phyloP scores from a whole-genome alignment of 1,284 basidiomycete species.

The Peniophora sp. region DNA sequence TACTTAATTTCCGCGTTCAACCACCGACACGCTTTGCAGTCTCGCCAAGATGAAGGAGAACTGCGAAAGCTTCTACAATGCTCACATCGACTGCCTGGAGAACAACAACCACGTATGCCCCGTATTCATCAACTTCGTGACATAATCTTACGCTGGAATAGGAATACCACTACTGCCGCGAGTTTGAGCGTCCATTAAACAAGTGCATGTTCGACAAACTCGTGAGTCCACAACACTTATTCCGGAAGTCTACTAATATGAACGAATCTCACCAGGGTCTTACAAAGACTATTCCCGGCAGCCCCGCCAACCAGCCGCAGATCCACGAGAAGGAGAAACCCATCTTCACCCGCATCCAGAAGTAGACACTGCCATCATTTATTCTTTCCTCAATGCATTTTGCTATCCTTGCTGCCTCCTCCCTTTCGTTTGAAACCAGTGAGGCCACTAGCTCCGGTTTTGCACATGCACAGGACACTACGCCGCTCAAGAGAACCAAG shows the following conservation, averaged over 20 bases:
- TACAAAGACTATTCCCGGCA: conserved; percentile 87
- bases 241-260: background rate
- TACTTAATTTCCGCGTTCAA: conserved; percentile 1
- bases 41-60: conserved; percentile 91
- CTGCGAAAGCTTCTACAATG: conserved; percentile 84
- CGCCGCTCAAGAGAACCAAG: background rate
- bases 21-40: conserved; percentile 33
- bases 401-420: background rate
- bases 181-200: conserved; percentile 87
- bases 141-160: conserved; percentile 21
- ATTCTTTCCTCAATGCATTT: background rate
- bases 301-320: conserved; percentile 77
- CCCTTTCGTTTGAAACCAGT: background rate
- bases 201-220: conserved; percentile 96
- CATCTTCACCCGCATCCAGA: conserved; percentile 72
- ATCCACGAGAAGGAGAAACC: conserved; percentile 90
- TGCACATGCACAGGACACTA: background rate
- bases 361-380: conserved; percentile 17
- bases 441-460: no score
- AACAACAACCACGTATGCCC: conserved; percentile 83
- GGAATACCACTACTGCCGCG: conserved; percentile 90
- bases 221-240: conserved; percentile 35
- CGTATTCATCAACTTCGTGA: conserved; percentile 6
- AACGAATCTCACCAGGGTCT: conserved; percentile 55
- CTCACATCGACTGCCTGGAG: conserved; percentile 95